phyloP scores from a whole-genome alignment of 2,329 filamentous ascomycete species.

The Phoma sp. region DNA sequence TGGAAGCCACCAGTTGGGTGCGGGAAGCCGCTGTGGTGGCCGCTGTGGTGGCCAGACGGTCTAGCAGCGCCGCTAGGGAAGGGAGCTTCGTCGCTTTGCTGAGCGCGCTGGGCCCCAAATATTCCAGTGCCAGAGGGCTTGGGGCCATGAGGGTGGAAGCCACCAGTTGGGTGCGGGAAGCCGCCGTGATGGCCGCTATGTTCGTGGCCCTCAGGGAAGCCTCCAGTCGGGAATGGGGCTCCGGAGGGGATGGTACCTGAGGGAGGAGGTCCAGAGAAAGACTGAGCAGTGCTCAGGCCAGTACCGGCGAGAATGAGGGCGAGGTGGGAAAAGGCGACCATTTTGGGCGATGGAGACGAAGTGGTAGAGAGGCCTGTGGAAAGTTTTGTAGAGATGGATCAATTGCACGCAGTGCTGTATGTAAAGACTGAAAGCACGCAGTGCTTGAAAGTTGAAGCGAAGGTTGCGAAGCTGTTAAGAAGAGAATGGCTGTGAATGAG shows the following conservation, averaged over 20 bases:
- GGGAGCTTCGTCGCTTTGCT: constrained; percentile 5
- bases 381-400: background rate
- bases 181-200: constrained; percentile 8
- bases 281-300: constrained; percentile 13
- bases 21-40: no score
- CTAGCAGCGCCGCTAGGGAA: constrained; percentile 10
- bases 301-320: constrained; percentile 11
- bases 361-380: background rate
- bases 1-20: no score
- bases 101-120: background rate
- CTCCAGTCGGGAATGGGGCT: constrained; percentile 4
- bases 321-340: constrained; percentile 17
- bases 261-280: constrained; percentile 2
- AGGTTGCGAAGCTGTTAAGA: constrained; percentile 5
- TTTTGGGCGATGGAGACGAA: constrained; percentile 2
- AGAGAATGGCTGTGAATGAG: constrained; percentile 11
- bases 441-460: constrained; percentile 9
- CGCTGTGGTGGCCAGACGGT: constrained; percentile 5
- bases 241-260: constrained; percentile 1
- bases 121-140: background rate
- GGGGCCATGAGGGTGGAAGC: background rate
- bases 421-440: constrained; percentile 10
- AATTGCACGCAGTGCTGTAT: constrained; percentile 2
- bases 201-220: background rate
- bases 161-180: constrained; percentile 6